phyloP scores from a whole-genome alignment of 2,329 filamentous ascomycete species.

The Chrysosporium queenslandicum region DNA sequence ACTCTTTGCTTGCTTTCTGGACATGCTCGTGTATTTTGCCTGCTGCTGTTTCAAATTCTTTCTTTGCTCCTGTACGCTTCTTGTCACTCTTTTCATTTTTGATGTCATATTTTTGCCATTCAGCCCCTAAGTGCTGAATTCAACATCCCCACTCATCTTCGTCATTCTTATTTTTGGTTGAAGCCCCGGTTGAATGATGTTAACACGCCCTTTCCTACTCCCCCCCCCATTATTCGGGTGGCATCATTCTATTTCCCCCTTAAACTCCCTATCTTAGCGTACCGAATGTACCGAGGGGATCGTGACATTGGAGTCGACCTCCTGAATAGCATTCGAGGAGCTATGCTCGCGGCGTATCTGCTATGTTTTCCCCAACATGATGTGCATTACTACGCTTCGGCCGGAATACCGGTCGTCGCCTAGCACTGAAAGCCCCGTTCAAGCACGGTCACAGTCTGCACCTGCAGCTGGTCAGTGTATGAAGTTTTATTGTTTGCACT shows the following conservation, averaged over 20 bases:
- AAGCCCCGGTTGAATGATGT: not conserved
- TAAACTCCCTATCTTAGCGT: not conserved
- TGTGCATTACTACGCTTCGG: not conserved
- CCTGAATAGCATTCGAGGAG: not conserved
- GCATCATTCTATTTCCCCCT: not conserved
- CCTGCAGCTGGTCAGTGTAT: not conserved
- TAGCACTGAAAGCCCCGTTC: not conserved
- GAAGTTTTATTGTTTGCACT: not conserved
- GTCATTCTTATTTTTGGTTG: constrained; percentile 2
- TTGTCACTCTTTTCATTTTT: constrained; percentile 2
- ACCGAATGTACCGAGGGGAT: not conserved
- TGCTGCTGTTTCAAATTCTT: constrained; percentile 1
- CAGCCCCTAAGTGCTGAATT: not conserved
- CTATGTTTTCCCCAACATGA: not conserved
- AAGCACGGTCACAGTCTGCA: not conserved
- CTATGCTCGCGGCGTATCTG: no score
- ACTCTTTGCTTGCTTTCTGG: constrained; percentile 11
- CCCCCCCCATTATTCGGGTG: constrained; percentile 4
- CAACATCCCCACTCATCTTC: constrained; percentile 8
- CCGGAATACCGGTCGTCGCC: not conserved
- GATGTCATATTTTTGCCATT: not conserved
- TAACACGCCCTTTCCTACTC: not conserved
- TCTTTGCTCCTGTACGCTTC: not conserved
- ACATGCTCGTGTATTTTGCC: not conserved
- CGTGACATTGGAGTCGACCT: not conserved